Percentiles rank a stretch among this genome's conserved stretches.
phyloP scores from a whole-genome alignment of 192 early-diverging fungal species.

The Coemansia sp. region DNA sequence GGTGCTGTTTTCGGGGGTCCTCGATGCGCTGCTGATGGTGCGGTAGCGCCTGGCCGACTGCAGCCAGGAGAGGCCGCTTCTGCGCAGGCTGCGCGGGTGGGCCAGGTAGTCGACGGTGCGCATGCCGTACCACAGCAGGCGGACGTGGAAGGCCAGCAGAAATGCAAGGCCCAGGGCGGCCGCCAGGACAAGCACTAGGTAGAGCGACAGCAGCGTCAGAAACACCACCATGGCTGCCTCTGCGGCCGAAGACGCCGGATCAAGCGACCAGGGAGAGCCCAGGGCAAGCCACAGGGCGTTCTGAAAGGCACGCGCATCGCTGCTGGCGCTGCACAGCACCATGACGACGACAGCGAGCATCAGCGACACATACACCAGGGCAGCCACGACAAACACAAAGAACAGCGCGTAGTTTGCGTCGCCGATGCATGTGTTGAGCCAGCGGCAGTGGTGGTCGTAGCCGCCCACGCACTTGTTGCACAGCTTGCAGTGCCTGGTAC shows the following conservation, averaged over 20 bases:
- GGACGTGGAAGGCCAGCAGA: slow-evolving; percentile 44
- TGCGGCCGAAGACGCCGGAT: slow-evolving; percentile 1
- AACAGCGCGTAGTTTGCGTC: slow-evolving; percentile 42
- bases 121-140: slow-evolving; percentile 37
- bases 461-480: slow-evolving; percentile 56
- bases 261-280: slow-evolving; percentile 14
- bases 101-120: slow-evolving; percentile 39
- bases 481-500: slow-evolving; percentile 50
- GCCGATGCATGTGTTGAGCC: slow-evolving; percentile 50
- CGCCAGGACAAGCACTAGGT: slow-evolving; percentile 23
- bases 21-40: slow-evolving; percentile 8
- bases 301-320: slow-evolving; percentile 19
- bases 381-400: slow-evolving; percentile 21
- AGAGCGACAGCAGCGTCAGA: slow-evolving; percentile 26
- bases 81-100: slow-evolving; percentile 15
- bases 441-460: slow-evolving; percentile 55
- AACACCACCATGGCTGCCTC: slow-evolving; percentile 8
- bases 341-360: slow-evolving; percentile 24
- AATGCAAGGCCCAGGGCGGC: slow-evolving; percentile 27
- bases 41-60: slow-evolving; percentile 28
- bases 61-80: slow-evolving; percentile 14
- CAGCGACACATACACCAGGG: slow-evolving; percentile 19
- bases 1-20: neutral
- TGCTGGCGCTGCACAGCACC: slow-evolving; percentile 18
- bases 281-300: slow-evolving; percentile 18